Conservation (phyloP, 768 basidiomycete genomes). For the Russula lepida region DNA sequence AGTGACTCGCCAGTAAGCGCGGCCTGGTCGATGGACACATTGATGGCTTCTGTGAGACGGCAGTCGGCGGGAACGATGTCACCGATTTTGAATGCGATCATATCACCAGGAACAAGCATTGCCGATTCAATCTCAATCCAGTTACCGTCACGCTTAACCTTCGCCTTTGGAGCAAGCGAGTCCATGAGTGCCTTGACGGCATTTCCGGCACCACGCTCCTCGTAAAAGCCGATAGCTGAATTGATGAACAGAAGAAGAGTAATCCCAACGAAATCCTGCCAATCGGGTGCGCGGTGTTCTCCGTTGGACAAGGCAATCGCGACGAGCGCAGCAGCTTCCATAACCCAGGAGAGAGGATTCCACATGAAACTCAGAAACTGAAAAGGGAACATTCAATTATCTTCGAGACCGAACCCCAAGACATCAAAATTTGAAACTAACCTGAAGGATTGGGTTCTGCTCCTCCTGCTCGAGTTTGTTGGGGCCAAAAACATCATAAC, state of each 20-base stretch:
- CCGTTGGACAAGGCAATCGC: constrained; percentile 97
- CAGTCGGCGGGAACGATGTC: constrained; percentile 98
- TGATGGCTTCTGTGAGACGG: constrained; percentile 92
- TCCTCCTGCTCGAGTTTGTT: constrained; percentile 91
- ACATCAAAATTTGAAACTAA: neutral
- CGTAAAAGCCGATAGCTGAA: constrained; percentile 97
- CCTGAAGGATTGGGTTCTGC: constrained; percentile 64
- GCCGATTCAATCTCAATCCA: constrained; percentile 92
- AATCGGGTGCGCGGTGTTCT: constrained; percentile 77
- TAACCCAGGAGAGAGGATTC: constrained; percentile 99
- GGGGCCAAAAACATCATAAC: constrained; percentile 89
- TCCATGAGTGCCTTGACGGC: constrained; percentile 99
- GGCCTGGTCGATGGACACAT: constrained; percentile 97
- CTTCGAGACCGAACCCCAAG: neutral
- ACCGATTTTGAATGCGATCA: constrained; percentile 98
- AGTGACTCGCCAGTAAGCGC: constrained; percentile 97
- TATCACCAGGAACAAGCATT: constrained; percentile 88
- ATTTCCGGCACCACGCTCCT: constrained; percentile 94
- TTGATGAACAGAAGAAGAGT: constrained; percentile 86
- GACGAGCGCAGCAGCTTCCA: constrained; percentile 93
- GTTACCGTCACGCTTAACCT: constrained; percentile 74
- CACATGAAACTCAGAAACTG: constrained; percentile 97
- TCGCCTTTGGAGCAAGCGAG: constrained; percentile 95
- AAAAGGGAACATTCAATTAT: neutral
- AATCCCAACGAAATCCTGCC: constrained; percentile 98